A percentile compares a stretch with the other conserved stretches of the same genome.
phyloP scores from a whole-genome alignment of 2,329 filamentous ascomycete genomes.

The Elsinoe necatrix region DNA sequence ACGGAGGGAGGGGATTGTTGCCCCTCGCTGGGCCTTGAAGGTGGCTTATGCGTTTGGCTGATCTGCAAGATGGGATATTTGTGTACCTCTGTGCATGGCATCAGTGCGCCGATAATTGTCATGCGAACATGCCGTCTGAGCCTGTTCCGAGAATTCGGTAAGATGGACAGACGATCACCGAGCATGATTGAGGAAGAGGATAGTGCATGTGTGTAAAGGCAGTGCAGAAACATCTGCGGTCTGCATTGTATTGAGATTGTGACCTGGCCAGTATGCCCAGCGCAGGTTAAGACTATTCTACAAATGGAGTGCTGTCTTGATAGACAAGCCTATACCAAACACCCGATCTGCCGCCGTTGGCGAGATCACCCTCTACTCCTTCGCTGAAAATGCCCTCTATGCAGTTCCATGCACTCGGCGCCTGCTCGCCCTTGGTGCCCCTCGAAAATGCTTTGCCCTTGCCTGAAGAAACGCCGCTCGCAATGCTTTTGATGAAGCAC shows the following conservation, averaged over 20 bases:
- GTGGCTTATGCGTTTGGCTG: background rate
- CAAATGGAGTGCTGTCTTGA: constrained; percentile 1
- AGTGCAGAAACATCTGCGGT: constrained; percentile 5
- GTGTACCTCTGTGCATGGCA: constrained; percentile 4
- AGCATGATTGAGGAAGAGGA: background rate
- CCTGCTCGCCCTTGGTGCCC: background rate
- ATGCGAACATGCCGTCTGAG: constrained; percentile 7
- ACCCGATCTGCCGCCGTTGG: background rate
- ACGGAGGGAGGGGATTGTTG: background rate
- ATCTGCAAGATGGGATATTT: constrained; percentile 1
- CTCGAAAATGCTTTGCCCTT: constrained; percentile 8
- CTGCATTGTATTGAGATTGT: constrained; percentile 3
- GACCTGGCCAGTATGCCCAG: constrained; percentile 14
- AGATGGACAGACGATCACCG: background rate
- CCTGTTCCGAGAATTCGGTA: background rate
- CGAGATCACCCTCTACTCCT: background rate
- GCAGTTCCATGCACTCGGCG: background rate
- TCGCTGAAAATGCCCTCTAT: constrained; percentile 4
- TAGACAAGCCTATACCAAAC: constrained; percentile 4
- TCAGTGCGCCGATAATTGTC: constrained; percentile 13
- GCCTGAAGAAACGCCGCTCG: constrained; percentile 14
- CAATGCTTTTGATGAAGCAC: constrained; percentile 11
- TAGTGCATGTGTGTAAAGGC: background rate
- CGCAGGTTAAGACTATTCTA: constrained; percentile 8
- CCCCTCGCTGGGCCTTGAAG: background rate